Evolutionary conservation across 23 red algal genomes (phyloP), one percentile per base, ranked within the genome.

Genomic region (Gracilaria vermiculophylla): DNA sequence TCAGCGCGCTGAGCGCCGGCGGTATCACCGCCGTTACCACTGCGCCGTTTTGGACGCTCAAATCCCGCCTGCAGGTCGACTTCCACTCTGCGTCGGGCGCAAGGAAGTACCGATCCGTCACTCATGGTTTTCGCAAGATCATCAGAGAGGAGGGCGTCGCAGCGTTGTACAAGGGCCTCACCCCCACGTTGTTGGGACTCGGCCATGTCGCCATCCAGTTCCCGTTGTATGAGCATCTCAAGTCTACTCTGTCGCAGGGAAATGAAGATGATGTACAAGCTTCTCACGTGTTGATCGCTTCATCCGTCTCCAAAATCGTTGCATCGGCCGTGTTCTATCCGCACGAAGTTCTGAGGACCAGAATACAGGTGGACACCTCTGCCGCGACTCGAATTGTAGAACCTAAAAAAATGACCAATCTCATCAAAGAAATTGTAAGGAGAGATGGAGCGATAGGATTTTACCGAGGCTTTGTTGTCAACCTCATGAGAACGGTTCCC

Each of bases 171-270:
- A 89, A 92, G 71, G 96, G 96, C 12, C 84, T 98, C 13, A 70
- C 90, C 3, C 96, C 96, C 20, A 91, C 91, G 12, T 61, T 98
- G 70, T 66, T 98, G 21, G 96, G 96, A 24, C 77, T 98, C 19
- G 83, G 92, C 36, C 96, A 98, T 80, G 96, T 94, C 6, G 91
- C 55, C 3, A 81, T 98, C 58, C 96, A 98, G 31, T 98, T 98
- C 78, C 96, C 96, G 56, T 62, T 94, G 34, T 98, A 98, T 82
- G 96, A 98, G 55, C 76, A 81, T 62, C 47, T 92, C 69, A 94
- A 94, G 82, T 65, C 58, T 25, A 45, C 57, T 12, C 23, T 96
- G 19, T 80, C 57, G 14, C 62, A 29, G 29, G 64, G 87, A 23
- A n/a, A 75, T 33, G 72, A 85, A 13, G 64, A 89, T 17, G 85